Evolutionary conservation across 1,284 basidiomycete genomes (phyloP), one percentile per base, ranked within the genome.

Genomic region (Ganoderma boninense): DNA sequence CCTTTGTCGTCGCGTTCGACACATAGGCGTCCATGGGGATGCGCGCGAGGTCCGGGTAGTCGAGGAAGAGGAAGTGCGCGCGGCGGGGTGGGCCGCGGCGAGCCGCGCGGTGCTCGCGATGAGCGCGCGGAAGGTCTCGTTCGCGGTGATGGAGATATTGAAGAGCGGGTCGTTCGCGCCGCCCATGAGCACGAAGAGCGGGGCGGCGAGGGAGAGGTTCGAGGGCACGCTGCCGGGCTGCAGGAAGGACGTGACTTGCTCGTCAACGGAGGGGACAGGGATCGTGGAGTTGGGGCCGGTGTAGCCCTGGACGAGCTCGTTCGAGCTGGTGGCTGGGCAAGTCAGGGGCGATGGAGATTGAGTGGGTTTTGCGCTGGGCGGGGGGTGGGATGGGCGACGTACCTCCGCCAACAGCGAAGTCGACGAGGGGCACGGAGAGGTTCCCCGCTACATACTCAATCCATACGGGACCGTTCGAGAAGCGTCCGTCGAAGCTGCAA

Each of bases 381-480:
- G 29, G 8, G 38, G 16, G 10, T 0, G 23, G 4, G 29, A 20
- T 10, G 20, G 10, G 64, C 23, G 3, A 66, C 60, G 2, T 61
- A 69, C 68, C 68, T 62, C 68, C 68, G 29, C 68, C 68, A 29
- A 65, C n/a, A 14, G 68, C 68, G 32, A 43, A 65, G 60, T 69
- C 68, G 23, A 69, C n/a, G 16, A 69, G 60, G 0, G 68, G 64
- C 2, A 59, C 26, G 20, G 68, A 65, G 13, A 69, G 60, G 60
- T 69, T 65, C 10, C 44, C 38, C 5, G 68, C 68, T 20, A 69
- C 64, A 42, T 65, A 69, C 23, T 69, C 68, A 16, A 66, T 35
- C 68, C 68, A 69, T 8, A 69, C 64, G 4, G 60, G 68, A 6
- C 68, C 68, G 32, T 69, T 69, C 4, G 64, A 69, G 52, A 69